A percentile compares a stretch with the other conserved stretches of the same genome.
Conservation (phyloP, 768 basidiomycete species). For the Hysterangium stoloniferum region DNA sequence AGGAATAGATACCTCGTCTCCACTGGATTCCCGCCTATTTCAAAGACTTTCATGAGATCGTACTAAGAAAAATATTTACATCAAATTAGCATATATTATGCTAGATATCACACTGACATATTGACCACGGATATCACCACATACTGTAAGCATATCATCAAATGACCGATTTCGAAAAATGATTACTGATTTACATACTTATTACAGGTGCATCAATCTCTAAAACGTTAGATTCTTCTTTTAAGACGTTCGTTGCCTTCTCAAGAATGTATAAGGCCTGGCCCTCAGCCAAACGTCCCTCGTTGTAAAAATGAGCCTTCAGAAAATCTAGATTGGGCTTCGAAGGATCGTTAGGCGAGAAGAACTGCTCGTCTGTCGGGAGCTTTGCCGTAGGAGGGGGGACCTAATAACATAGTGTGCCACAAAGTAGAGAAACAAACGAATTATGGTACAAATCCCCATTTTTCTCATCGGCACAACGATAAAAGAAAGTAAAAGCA, state of each 20-base stretch:
- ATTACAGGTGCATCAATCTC: slow-evolving; percentile 84
- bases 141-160: slow-evolving; percentile 28
- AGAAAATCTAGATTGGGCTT: too few species aligned
- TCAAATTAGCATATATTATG: too few species aligned
- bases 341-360: slow-evolving; percentile 26
- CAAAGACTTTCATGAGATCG: slow-evolving; percentile 43
- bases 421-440: background rate
- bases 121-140: slow-evolving; percentile 43
- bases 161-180: too few species aligned
- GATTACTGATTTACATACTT: slow-evolving; percentile 58
- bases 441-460: background rate
- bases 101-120: slow-evolving; percentile 27
- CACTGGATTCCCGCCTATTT: slow-evolving; percentile 39
- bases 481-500: background rate
- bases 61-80: slow-evolving; percentile 23
- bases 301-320: slow-evolving; percentile 98
- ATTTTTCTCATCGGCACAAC: slow-evolving; percentile 16
- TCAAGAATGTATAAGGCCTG: slow-evolving; percentile 81
- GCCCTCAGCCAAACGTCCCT: too few species aligned
- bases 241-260: slow-evolving; percentile 56
- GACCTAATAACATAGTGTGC: background rate
- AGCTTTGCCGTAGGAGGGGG: background rate
- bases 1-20: too few species aligned
- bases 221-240: slow-evolving; percentile 76
- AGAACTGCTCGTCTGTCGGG: background rate